Conservation (phyloP, 1,284 basidiomycete species). For the Peniophora sp. region DNA sequence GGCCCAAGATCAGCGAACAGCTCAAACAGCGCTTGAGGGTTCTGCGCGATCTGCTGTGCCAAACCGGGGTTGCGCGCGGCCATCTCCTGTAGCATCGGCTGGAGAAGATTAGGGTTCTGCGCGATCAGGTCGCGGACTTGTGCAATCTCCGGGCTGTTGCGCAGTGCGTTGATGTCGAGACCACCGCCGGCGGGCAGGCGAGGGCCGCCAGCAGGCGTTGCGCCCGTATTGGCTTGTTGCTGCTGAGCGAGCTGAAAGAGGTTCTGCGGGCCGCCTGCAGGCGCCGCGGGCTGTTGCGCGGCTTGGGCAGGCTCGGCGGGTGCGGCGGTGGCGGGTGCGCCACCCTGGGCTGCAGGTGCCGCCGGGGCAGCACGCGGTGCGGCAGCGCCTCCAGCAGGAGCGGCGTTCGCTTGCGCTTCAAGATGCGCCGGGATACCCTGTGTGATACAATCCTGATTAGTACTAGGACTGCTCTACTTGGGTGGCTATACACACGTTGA, state of each 20-base stretch:
- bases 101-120: conserved; percentile 73
- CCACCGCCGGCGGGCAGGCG: conserved; percentile 24
- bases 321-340: conserved; percentile 23
- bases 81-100: conserved; percentile 80
- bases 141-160: conserved; percentile 54
- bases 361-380: conserved; percentile 28
- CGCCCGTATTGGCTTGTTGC: conserved; percentile 26
- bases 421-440: conserved; percentile 82
- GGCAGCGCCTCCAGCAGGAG: conserved; percentile 26
- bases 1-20: conserved; percentile 43
- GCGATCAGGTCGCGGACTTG: conserved; percentile 64
- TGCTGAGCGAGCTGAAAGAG: conserved; percentile 70
- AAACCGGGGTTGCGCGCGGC: conserved; percentile 67
- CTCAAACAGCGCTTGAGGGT: conserved; percentile 67
- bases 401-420: conserved; percentile 32
- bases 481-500: conserved; percentile 61
- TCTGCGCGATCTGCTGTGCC: conserved; percentile 53
- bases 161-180: conserved; percentile 48
- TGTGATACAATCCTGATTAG: too few relatives aligned
- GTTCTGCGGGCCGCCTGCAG: conserved; percentile 76
- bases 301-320: conserved; percentile 24
- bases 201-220: conserved; percentile 21
- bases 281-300: conserved; percentile 21
- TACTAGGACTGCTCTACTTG: conserved; percentile 1
- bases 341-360: conserved; percentile 22